Conservation (phyloP, 352 stramenopile genomes). For the Pythium insidiosum region DNA sequence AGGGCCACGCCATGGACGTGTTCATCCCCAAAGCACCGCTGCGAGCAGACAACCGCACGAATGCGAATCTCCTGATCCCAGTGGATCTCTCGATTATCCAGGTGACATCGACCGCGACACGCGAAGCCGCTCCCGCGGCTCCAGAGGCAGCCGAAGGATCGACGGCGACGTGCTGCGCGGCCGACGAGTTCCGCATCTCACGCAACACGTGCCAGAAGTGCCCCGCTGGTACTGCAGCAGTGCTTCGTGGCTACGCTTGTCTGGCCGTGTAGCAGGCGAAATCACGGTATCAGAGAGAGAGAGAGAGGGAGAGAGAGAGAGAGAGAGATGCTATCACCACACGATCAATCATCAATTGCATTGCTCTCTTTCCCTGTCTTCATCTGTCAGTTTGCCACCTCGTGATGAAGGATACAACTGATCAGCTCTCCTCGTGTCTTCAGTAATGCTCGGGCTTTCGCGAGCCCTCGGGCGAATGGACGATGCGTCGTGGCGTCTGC, state of each 20-base stretch:
- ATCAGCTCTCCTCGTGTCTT: too few relatives aligned
- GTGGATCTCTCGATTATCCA: conserved; percentile 1
- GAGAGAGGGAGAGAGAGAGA: too few relatives aligned
- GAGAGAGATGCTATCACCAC: too few relatives aligned
- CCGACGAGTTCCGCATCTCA: conserved; percentile 3
- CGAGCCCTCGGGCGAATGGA: too few relatives aligned
- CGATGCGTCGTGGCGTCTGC: too few relatives aligned
- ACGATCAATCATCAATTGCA: too few relatives aligned
- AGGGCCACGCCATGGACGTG: neutral
- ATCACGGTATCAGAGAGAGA: too few relatives aligned
- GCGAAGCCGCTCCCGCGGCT: neutral
- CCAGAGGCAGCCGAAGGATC: neutral
- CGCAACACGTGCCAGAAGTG: conserved; percentile 7
- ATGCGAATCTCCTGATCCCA: neutral
- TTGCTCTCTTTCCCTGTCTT: too few relatives aligned
- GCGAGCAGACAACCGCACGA: neutral
- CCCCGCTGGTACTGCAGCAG: neutral
- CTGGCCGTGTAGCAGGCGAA: conserved; percentile 1
- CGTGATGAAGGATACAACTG: too few relatives aligned
- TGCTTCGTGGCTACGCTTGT: conserved; percentile 3
- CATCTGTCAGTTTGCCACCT: too few relatives aligned
- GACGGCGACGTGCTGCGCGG: conserved; percentile 1
- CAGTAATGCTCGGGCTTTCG: too few relatives aligned
- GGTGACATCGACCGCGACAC: neutral
- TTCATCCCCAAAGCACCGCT: conserved; percentile 1